phyloP scores from a whole-genome alignment of 2,329 filamentous ascomycete species.

The Nemania sp. region DNA sequence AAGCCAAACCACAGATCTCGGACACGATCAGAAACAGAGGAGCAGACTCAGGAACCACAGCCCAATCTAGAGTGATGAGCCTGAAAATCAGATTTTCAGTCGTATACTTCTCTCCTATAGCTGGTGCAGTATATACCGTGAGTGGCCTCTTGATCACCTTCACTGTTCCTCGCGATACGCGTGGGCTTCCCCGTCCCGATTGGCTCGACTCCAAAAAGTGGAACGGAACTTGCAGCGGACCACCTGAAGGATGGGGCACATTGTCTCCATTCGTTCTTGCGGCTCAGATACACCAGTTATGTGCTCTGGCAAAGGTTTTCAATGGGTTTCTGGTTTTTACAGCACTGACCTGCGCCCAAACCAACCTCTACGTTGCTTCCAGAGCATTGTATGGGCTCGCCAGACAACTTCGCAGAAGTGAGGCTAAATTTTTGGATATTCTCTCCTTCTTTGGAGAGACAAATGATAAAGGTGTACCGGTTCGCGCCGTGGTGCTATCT shows the following conservation, averaged over 20 bases:
- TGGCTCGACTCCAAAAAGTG: slow-evolving; percentile 30
- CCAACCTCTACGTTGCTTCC: slow-evolving; percentile 44
- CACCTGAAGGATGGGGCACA: neutral
- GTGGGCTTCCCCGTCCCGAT: slow-evolving; percentile 33
- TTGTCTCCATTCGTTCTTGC: neutral
- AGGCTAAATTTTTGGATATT: slow-evolving; percentile 32
- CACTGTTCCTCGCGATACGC: slow-evolving; percentile 32
- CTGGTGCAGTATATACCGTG: slow-evolving; percentile 35
- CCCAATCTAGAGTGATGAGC: neutral
- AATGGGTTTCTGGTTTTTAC: slow-evolving; percentile 43
- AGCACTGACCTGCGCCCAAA: slow-evolving; percentile 41
- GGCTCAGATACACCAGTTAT: neutral
- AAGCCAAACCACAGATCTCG: no score
- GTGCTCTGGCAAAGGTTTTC: slow-evolving; percentile 35
- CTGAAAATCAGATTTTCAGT: neutral
- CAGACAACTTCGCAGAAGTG: slow-evolving; percentile 37
- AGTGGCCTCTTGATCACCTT: slow-evolving; percentile 36
- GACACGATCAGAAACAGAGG: no score
- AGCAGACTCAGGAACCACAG: no score
- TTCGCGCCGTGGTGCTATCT: slow-evolving; percentile 46
- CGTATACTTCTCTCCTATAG: slow-evolving; percentile 35
- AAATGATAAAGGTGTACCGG: slow-evolving; percentile 42
- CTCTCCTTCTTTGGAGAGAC: slow-evolving; percentile 42
- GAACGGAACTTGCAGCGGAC: neutral
- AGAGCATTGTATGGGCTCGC: slow-evolving; percentile 42